A percentile compares a stretch with the other conserved stretches of the same genome.
These are phyloP conservation scores for Favolaschia claudopus DNA, from an alignment of 768 basidiomycete genomes.

Conservation along the genomic window DNA sequence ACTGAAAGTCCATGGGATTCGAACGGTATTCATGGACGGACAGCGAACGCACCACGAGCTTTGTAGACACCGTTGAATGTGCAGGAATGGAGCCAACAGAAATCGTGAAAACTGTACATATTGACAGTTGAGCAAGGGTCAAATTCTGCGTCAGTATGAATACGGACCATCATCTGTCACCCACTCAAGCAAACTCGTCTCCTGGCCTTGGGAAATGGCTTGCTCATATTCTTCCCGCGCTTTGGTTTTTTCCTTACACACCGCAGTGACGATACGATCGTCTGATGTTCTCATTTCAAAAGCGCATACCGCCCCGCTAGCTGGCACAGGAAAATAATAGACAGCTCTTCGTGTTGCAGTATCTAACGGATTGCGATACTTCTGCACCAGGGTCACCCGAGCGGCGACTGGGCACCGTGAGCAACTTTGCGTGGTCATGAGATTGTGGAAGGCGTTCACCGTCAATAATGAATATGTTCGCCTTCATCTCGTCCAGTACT, in stretches of 20 bases:
- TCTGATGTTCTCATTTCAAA: constrained; percentile 59
- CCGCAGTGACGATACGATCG: constrained; percentile 50
- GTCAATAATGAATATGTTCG: constrained; percentile 52
- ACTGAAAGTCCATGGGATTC: constrained; percentile 45
- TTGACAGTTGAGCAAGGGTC: neutral
- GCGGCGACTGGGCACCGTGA: constrained; percentile 48
- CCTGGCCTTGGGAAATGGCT: constrained; percentile 48
- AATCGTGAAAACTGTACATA: constrained; percentile 58
- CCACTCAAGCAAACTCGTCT: constrained; percentile 55
- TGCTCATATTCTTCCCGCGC: constrained; percentile 50
- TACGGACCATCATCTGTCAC: constrained; percentile 60
- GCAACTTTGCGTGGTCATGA: neutral
- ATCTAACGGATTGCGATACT: constrained; percentile 47
- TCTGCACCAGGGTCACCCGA: constrained; percentile 48
- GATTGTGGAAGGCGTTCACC: constrained; percentile 39
- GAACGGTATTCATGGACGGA: neutral
- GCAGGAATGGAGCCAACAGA: constrained; percentile 63
- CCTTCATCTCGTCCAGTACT: constrained; percentile 48
- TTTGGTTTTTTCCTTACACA: constrained; percentile 54
- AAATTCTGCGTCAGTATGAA: neutral
- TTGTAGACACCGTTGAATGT: constrained; percentile 44
- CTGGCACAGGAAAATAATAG: constrained; percentile 69
- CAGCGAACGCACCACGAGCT: constrained; percentile 48
- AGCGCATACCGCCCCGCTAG: constrained; percentile 58
- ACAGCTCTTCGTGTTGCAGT: constrained; percentile 51